A percentile compares a stretch with the other conserved stretches of the same genome.
phyloP scores from a whole-genome alignment of 805 yeast genomes.

The Spathaspora sp. region DNA sequence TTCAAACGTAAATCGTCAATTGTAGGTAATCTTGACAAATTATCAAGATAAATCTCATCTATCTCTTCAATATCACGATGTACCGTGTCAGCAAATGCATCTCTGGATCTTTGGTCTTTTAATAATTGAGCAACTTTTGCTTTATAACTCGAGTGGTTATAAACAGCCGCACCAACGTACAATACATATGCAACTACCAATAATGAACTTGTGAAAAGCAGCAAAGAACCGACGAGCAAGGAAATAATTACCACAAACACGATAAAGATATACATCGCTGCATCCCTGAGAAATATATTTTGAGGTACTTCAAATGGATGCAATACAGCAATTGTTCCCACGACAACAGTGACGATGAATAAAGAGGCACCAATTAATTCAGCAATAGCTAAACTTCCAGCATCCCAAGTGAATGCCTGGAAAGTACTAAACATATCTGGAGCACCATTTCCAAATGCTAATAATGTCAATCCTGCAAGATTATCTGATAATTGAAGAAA shows the following conservation, averaged over 20 bases:
- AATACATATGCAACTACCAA: constrained; percentile 54
- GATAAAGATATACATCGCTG: constrained; percentile 51
- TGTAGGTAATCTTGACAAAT: constrained; percentile 20
- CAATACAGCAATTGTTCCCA: constrained; percentile 72
- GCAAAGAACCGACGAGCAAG: constrained; percentile 52
- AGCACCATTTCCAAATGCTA: constrained; percentile 90
- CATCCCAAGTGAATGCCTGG: constrained; percentile 71
- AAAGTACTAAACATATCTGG: constrained; percentile 87
- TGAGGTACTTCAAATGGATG: constrained; percentile 59
- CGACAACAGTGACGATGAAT: constrained; percentile 73
- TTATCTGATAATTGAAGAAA: constrained; percentile 65
- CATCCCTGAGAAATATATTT: constrained; percentile 56
- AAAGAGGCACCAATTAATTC: constrained; percentile 90
- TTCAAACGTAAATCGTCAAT: constrained; percentile 20
- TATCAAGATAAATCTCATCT: constrained; percentile 19
- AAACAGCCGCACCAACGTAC: constrained; percentile 53
- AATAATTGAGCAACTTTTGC: constrained; percentile 9
- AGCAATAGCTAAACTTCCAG: constrained; percentile 78
- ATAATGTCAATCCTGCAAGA: constrained; percentile 77
- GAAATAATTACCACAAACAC: constrained; percentile 48
- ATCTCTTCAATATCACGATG: constrained; percentile 4
- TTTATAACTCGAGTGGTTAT: constrained; percentile 18
- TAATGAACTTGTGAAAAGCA: constrained; percentile 50
- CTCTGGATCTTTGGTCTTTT: constrained; percentile 20
- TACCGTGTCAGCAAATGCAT: constrained; percentile 11